Percentiles rank a stretch among this genome's conserved stretches.
Conservation (phyloP, 2,329 filamentous ascomycete genomes). For the Trichoderma sp. region DNA sequence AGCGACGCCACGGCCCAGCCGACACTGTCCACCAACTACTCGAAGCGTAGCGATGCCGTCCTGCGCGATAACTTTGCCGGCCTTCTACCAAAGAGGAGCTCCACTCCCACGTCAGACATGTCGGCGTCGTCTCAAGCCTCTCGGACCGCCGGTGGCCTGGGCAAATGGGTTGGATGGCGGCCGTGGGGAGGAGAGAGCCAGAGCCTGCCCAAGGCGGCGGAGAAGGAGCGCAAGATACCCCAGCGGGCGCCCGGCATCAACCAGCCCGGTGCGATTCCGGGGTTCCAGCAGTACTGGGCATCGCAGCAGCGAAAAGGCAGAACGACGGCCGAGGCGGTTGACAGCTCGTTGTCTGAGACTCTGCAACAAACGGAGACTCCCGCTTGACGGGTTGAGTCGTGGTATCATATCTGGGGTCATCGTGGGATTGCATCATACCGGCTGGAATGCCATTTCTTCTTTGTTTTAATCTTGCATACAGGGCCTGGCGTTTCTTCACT, state of each 20-base stretch:
- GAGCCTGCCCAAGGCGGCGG: conserved; percentile 6
- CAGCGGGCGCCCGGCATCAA: conserved; percentile 73
- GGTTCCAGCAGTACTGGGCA: conserved; percentile 63
- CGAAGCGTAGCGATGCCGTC: conserved; percentile 55
- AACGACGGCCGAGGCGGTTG: conserved; percentile 60
- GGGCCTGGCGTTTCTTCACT: conserved; percentile 21
- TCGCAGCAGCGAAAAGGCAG: conserved; percentile 56
- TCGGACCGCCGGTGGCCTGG: conserved; percentile 38
- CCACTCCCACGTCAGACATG: conserved; percentile 39
- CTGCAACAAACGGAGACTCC: conserved; percentile 41
- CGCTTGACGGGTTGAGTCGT: background rate
- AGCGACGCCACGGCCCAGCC: conserved; percentile 63
- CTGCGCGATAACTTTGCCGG: conserved; percentile 59
- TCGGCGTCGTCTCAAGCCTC: conserved; percentile 34
- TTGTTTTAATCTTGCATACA: conserved; percentile 19
- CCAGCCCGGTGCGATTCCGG: conserved; percentile 72
- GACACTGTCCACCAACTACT: conserved; percentile 53
- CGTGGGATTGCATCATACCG: background rate
- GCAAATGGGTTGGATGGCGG: conserved; percentile 53
- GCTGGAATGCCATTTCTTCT: background rate
- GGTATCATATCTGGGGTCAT: too few species aligned
- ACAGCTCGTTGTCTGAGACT: conserved; percentile 63
- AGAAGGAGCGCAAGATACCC: conserved; percentile 41
- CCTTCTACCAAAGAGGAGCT: conserved; percentile 41
- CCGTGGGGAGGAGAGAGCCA: conserved; percentile 45